These are phyloP conservation scores for Schoenoplectus tabernaemontani DNA, from an alignment of 202 grass and related monocot genomes.

Conservation along the genomic window DNA sequence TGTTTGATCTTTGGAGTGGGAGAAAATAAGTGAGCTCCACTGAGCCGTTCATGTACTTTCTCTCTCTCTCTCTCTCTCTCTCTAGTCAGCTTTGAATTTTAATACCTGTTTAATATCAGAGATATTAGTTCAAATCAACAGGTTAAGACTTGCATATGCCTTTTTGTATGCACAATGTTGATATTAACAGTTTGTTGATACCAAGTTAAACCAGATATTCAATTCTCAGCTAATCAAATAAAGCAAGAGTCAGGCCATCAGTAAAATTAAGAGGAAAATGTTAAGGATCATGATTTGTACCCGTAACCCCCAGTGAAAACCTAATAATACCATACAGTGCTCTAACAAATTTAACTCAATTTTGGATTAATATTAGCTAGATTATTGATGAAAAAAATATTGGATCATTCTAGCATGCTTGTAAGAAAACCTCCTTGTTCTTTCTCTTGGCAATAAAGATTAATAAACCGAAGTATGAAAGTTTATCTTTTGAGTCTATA, in stretches of 20 bases:
- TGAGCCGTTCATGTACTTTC: conserved; percentile 17
- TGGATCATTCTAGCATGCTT: background rate
- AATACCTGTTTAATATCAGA: background rate
- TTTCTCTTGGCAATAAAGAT: background rate
- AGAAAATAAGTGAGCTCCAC: background rate
- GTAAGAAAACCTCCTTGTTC: background rate
- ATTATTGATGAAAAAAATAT: background rate
- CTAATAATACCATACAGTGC: background rate
- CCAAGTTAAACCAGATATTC: background rate
- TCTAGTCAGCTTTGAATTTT: background rate
- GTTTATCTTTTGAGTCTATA: background rate
- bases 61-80: too few species aligned
- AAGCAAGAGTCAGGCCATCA: background rate
- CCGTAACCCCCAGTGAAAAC: background rate
- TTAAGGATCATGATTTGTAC: background rate
- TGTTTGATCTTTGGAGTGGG: conserved; percentile 6
- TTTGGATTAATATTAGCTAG: background rate
- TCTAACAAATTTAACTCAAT: background rate
- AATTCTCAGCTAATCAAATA: background rate
- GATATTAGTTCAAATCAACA: background rate
- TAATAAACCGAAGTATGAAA: background rate
- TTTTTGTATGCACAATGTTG: background rate
- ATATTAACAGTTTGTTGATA: background rate
- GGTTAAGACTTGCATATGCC: background rate
- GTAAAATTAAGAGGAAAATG: background rate